Percentiles rank a stretch among this genome's conserved stretches.
Conservation (phyloP, 2,329 filamentous ascomycete species). For the Sporothrix luriei region DNA sequence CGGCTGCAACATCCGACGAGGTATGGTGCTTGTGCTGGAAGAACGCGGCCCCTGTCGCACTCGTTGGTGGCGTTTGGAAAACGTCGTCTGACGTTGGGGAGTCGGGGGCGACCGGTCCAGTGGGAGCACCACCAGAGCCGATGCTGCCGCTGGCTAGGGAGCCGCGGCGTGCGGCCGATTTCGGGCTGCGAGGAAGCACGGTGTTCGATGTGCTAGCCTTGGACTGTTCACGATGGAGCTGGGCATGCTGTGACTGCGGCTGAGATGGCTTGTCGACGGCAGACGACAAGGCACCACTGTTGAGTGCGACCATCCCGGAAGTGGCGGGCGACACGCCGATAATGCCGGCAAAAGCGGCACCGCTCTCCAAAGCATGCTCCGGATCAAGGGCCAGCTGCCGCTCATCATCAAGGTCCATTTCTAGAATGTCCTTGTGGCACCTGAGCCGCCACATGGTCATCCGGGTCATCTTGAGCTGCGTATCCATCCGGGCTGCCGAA, state of each 20-base stretch:
- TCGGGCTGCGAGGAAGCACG: conserved; percentile 43
- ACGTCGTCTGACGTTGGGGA: conserved; percentile 51
- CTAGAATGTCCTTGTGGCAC: conserved; percentile 86
- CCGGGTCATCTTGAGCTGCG: conserved; percentile 89
- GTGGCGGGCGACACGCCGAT: conserved; percentile 17
- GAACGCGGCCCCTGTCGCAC: conserved; percentile 45
- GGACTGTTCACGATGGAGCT: conserved; percentile 38
- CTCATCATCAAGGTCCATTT: conserved; percentile 84
- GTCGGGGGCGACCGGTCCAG: conserved; percentile 40
- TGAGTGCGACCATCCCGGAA: conserved; percentile 16
- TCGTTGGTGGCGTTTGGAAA: conserved; percentile 55
- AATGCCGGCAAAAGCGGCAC: conserved; percentile 34
- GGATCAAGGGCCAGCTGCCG: conserved; percentile 47
- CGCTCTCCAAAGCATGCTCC: conserved; percentile 38
- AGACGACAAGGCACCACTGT: conserved; percentile 1
- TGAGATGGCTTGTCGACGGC: background rate
- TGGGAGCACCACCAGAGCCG: conserved; percentile 12
- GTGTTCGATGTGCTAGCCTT: conserved; percentile 44
- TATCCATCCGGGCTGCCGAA: conserved; percentile 80
- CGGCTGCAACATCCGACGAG: conserved; percentile 49
- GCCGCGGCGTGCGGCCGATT: conserved; percentile 43
- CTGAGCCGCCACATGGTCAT: conserved; percentile 91
- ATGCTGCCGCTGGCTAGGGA: conserved; percentile 35
- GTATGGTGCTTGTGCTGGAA: conserved; percentile 45
- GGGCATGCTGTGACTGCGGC: conserved; percentile 28